These are phyloP conservation scores for Microbotryum violaceum DNA, from an alignment of 1,284 basidiomycete genomes.

Conservation along the genomic window DNA sequence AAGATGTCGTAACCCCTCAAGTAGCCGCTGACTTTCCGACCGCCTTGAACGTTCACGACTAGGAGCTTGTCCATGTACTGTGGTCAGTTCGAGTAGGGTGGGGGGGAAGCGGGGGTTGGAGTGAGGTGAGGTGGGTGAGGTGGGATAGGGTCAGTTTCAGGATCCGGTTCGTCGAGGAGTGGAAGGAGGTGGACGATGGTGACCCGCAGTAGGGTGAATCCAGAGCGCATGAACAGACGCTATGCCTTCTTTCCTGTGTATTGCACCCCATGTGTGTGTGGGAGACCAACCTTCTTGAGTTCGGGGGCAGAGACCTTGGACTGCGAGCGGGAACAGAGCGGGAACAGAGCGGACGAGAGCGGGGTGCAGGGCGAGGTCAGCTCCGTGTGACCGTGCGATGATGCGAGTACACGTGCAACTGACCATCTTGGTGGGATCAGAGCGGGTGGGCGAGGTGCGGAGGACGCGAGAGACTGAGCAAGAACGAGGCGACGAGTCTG, in stretches of 20 bases:
- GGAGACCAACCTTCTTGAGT: slow-evolving; percentile 26
- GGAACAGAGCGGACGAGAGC: no score
- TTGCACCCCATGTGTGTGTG: not conserved
- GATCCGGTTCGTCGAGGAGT: not conserved
- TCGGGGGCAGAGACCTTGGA: slow-evolving; percentile 28
- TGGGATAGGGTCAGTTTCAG: not conserved
- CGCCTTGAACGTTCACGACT: slow-evolving; percentile 90
- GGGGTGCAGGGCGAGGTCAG: no score
- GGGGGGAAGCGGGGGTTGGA: not conserved
- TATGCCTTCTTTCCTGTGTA: not conserved
- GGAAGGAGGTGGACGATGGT: not conserved
- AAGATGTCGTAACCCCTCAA: slow-evolving; percentile 97
- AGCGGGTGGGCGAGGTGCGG: no score
- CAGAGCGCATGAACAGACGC: no score
- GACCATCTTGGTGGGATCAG: no score
- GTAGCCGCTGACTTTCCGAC: slow-evolving; percentile 90
- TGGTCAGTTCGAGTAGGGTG: not conserved
- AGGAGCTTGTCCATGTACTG: slow-evolving; percentile 99
- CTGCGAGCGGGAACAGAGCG: not conserved
- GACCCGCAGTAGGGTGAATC: no score
- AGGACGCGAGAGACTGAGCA: no score
- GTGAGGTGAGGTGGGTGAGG: not conserved
- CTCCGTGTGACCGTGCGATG: no score
- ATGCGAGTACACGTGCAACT: no score
- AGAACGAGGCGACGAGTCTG: no score